These are phyloP conservation scores for Globisporangium canariense DNA, from an alignment of 352 stramenopile genomes.

Conservation along the genomic window DNA sequence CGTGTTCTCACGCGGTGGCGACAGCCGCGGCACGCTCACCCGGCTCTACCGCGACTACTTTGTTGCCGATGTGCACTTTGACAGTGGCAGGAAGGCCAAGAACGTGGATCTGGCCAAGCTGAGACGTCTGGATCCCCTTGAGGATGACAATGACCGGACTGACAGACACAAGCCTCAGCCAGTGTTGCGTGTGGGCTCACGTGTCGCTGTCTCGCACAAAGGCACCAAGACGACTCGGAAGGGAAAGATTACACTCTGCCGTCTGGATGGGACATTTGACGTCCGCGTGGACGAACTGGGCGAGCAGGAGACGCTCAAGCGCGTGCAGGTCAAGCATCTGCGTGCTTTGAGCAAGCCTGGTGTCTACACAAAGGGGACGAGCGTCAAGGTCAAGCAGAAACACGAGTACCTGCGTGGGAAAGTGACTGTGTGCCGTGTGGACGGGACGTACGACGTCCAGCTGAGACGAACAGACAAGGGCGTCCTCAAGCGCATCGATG, in stretches of 20 bases:
- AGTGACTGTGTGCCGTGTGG: constrained; percentile 32
- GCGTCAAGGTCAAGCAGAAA: constrained; percentile 50
- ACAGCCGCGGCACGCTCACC: constrained; percentile 50
- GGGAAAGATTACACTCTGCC: constrained; percentile 48
- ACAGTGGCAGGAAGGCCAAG: constrained; percentile 45
- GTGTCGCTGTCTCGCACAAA: constrained; percentile 43
- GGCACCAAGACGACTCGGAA: constrained; percentile 43
- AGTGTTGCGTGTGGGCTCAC: constrained; percentile 20
- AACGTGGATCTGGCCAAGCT: constrained; percentile 62
- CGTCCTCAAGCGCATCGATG: constrained; percentile 31
- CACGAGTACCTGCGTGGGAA: constrained; percentile 55
- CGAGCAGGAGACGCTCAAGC: constrained; percentile 35
- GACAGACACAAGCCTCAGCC: background rate
- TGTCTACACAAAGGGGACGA: constrained; percentile 32
- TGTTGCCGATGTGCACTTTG: constrained; percentile 66
- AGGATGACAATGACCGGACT: background rate
- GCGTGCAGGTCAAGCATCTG: constrained; percentile 30
- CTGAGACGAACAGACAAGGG: constrained; percentile 20
- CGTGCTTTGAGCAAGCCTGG: constrained; percentile 21
- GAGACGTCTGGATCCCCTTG: constrained; percentile 11
- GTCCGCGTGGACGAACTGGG: constrained; percentile 51
- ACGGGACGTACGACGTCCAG: constrained; percentile 58
- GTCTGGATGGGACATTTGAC: constrained; percentile 61
- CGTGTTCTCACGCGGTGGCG: constrained; percentile 26
- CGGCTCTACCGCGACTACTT: constrained; percentile 66